These are phyloP conservation scores for Ascochyta pisi DNA, from an alignment of 2,329 filamentous ascomycete species.

Conservation along the genomic window DNA sequence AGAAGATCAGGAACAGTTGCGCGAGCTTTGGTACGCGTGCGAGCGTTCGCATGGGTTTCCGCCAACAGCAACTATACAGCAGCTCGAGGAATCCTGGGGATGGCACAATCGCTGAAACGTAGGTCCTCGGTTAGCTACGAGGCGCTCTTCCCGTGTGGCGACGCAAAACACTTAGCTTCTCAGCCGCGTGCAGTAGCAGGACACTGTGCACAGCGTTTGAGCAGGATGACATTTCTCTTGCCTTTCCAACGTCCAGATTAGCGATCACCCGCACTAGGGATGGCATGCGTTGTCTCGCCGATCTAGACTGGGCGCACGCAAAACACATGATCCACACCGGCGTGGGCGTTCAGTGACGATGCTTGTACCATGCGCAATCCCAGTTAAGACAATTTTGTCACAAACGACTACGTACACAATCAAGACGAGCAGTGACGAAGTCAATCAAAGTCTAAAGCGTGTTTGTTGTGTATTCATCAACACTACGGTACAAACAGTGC, in stretches of 20 bases:
- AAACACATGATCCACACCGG: neutral
- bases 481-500: too few species aligned
- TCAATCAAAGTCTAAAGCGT: too few species aligned
- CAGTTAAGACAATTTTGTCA: too few species aligned
- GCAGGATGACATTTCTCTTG: neutral
- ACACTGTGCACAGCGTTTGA: neutral
- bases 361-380: too few species aligned
- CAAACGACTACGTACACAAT: too few species aligned
- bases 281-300: neutral
- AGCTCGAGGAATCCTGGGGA: slow-evolving; percentile 48
- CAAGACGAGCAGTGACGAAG: too few species aligned
- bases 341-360: neutral
- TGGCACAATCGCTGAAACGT: slow-evolving; percentile 25
- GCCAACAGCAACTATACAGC: slow-evolving; percentile 40
- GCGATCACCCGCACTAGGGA: neutral
- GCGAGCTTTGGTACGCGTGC: slow-evolving; percentile 40
- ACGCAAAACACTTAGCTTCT: neutral
- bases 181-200: neutral
- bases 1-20: slow-evolving; percentile 42
- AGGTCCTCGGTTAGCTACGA: too few species aligned
- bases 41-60: slow-evolving; percentile 45
- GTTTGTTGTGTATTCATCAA: too few species aligned
- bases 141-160: too few species aligned
- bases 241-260: neutral
- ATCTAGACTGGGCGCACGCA: neutral